Evolutionary conservation across 1,139 yeast species (phyloP), one percentile per base, ranked within the genome.

Genomic region (Blastobotrys elegans): DNA sequence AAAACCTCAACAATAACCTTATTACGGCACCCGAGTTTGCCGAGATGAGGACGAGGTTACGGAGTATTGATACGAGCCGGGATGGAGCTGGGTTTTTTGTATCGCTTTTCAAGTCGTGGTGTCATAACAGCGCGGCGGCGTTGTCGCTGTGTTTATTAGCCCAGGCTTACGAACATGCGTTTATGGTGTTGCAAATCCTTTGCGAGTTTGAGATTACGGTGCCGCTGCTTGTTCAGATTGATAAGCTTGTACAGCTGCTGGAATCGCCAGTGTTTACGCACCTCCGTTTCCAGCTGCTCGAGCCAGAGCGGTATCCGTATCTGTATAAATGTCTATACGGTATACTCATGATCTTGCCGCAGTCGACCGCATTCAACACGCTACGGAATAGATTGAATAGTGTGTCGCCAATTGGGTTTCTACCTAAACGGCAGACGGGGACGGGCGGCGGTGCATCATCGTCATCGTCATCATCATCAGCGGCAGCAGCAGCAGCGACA

Each of bases 191-290:
- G 34, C 85, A 87, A 58, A 79, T 79, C 29, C 72, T 86, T 54
- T 84, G 84, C 1, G 89, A 84, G 49, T 77, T 80, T 67, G 95
- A 88, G 55, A 79, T 84, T 16, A 79, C 84, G 0, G 81, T 85
- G 40, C 80, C 79, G 51, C 72, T 85, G 41, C 71, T 88, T 48
- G 78, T 88, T 0, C 96, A 88, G 60, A 72, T 88, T 51, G 96
- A 88, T 64, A 77, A 84, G 30, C 71, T 88, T 46, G 89, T 88
- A 5, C 96, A 88, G 62, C 69, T 87, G 36, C 68, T 88, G 21
- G 92, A 84, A 62, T 84, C 95, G 8, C 97, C 97, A 1, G 90
- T 90, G 1, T 92, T 94, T 64, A 83, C 95, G 26, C 83, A 87
- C 59, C 73, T 92, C 53, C 75, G 99, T 53, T 70, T 94, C 52